Evolutionary conservation across 1,284 basidiomycete species (phyloP).

Genomic region (Apiotrichum laibachii): DNA sequence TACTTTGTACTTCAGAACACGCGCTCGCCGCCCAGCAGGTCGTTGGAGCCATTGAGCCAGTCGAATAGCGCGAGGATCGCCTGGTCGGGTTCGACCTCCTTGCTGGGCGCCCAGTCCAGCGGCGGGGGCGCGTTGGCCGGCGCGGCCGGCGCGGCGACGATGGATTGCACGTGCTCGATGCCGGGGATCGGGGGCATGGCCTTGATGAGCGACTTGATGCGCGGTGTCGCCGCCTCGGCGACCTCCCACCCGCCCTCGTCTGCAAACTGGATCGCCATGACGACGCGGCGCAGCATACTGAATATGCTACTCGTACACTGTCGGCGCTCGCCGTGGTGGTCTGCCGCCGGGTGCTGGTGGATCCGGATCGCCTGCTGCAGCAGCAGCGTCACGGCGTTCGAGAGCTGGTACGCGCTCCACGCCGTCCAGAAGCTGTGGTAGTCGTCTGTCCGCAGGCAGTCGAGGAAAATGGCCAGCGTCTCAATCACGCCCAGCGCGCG

Average conservation of each 20-base stretch:
- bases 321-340: slow-evolving; percentile 1
- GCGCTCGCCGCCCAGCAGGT: slow-evolving; percentile 20
- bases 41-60: slow-evolving; percentile 14
- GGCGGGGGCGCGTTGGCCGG: not conserved
- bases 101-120: not conserved
- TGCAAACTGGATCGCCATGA: slow-evolving; percentile 9
- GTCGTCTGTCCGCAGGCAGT: slow-evolving; percentile 11
- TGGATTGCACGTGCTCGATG: slow-evolving; percentile 14
- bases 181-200: slow-evolving; percentile 17
- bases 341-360: not conserved
- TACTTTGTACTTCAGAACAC: not conserved
- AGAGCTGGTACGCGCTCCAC: slow-evolving; percentile 18
- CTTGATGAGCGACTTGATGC: slow-evolving; percentile 18
- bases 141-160: not conserved
- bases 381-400: slow-evolving; percentile 17
- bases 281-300: slow-evolving; percentile 9
- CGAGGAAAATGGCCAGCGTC: slow-evolving; percentile 10
- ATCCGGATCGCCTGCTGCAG: slow-evolving; percentile 20
- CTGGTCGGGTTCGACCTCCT: slow-evolving; percentile 9
- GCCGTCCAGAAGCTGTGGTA: slow-evolving; percentile 14
- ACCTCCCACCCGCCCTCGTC: slow-evolving; percentile 14
- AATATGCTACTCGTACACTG: slow-evolving; percentile 5
- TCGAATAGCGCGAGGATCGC: slow-evolving; percentile 22
- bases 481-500: slow-evolving; percentile 13
- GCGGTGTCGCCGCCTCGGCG: slow-evolving; percentile 15